phyloP scores from a whole-genome alignment of 2,329 filamentous ascomycete species.

The Pseudogymnoascus sp. region DNA sequence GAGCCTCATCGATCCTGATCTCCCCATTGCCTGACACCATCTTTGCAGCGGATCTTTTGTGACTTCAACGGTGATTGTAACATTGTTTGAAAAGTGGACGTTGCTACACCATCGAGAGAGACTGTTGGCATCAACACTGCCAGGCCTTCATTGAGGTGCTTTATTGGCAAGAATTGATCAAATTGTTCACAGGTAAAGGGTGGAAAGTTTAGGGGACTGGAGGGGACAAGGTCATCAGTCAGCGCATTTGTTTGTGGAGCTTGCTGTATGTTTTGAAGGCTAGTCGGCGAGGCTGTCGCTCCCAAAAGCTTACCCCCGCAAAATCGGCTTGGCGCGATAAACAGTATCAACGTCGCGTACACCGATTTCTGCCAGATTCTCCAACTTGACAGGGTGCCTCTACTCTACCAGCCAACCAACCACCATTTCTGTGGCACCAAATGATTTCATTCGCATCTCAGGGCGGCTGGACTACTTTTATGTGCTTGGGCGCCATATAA shows the following conservation, averaged over 20 bases:
- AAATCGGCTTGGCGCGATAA: slow-evolving; percentile 12
- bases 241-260: slow-evolving; percentile 9
- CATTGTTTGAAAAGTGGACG: slow-evolving; percentile 2
- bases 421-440: slow-evolving; percentile 4
- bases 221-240: slow-evolving; percentile 3
- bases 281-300: slow-evolving; percentile 10
- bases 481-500: background rate
- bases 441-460: slow-evolving; percentile 4
- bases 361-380: slow-evolving; percentile 12
- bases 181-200: background rate
- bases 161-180: background rate
- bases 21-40: slow-evolving; percentile 13
- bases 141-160: background rate
- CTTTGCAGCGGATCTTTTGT: slow-evolving; percentile 2
- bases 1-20: slow-evolving; percentile 13
- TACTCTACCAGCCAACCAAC: slow-evolving; percentile 7
- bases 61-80: background rate
- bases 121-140: background rate
- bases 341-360: slow-evolving; percentile 12
- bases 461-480: slow-evolving; percentile 8
- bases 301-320: slow-evolving; percentile 5
- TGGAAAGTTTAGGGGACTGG: background rate
- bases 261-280: slow-evolving; percentile 11
- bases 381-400: background rate
- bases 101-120: background rate